A percentile compares a stretch with the other conserved stretches of the same genome.
These are phyloP conservation scores for Penicillium salamii DNA, from an alignment of 495 filamentous ascomycete species.

Conservation along the genomic window DNA sequence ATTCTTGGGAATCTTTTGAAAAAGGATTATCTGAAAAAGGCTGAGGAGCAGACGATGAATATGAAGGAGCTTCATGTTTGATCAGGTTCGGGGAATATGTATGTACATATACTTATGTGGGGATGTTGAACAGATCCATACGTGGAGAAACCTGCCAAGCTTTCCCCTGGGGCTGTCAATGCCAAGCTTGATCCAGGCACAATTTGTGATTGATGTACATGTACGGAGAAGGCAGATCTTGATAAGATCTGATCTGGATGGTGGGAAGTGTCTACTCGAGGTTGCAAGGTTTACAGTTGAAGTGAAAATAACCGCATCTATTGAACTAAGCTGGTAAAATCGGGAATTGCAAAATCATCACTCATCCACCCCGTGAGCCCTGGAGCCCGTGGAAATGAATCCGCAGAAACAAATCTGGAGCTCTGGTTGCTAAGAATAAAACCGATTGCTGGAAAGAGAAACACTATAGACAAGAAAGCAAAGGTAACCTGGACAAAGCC, in stretches of 20 bases:
- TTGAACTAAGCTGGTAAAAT: neutral
- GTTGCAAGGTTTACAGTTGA: neutral
- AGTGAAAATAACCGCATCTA: neutral
- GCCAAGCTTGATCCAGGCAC: neutral
- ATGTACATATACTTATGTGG: no score
- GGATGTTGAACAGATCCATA: no score
- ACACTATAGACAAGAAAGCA: constrained; percentile 9
- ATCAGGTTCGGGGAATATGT: no score
- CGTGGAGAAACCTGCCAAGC: no score
- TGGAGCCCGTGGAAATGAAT: neutral
- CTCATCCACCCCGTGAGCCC: constrained; percentile 1
- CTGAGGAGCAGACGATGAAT: constrained; percentile 15
- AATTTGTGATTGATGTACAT: neutral
- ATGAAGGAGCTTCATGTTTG: constrained; percentile 19
- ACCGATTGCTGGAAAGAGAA: constrained; percentile 1
- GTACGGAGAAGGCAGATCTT: neutral
- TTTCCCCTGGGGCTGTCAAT: neutral
- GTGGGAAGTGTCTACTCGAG: no score
- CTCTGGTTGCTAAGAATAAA: constrained; percentile 1
- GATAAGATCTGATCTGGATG: neutral
- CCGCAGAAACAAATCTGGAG: neutral
- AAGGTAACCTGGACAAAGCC: neutral
- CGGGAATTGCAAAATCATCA: neutral
- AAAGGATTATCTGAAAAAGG: constrained; percentile 11
- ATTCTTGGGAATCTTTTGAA: constrained; percentile 8